phyloP scores from a whole-genome alignment of 2,329 filamentous ascomycete species.

The Colletotrichum sp. region DNA sequence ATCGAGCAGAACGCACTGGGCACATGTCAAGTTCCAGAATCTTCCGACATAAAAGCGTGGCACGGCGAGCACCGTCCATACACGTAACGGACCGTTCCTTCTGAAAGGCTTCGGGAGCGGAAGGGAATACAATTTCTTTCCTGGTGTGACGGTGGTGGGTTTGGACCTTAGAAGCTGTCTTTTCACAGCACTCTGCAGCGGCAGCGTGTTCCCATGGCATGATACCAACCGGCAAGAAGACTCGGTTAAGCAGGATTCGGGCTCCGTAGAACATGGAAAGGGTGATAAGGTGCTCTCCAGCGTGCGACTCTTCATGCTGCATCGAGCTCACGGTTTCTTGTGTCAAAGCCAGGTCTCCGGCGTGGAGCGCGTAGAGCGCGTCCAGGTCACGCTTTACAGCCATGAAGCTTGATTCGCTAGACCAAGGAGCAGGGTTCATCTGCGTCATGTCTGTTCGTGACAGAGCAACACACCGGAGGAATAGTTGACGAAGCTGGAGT shows the following conservation, averaged over 20 bases:
- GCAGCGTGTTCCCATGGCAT: neutral
- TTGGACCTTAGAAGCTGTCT: neutral
- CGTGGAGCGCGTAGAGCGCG: neutral
- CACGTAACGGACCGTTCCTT: neutral
- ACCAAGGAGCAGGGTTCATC: neutral
- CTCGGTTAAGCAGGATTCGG: neutral
- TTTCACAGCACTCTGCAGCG: neutral
- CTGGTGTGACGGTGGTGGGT: neutral
- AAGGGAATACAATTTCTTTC: neutral
- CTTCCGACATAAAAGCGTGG: neutral
- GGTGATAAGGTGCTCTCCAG: neutral
- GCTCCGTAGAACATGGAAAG: neutral
- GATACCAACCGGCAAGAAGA: neutral
- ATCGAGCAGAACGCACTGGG: neutral
- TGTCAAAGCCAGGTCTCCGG: neutral
- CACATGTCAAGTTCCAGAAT: neutral
- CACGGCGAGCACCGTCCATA: neutral
- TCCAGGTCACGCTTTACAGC: neutral
- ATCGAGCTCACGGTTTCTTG: neutral
- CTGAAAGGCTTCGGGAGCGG: neutral
- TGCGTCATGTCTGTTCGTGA: neutral
- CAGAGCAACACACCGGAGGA: neutral
- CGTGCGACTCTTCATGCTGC: neutral
- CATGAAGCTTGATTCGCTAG: neutral
- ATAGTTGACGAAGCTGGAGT: accelerated